phyloP scores from a whole-genome alignment of 768 basidiomycete species.

The Phlebiopsis gigantea region DNA sequence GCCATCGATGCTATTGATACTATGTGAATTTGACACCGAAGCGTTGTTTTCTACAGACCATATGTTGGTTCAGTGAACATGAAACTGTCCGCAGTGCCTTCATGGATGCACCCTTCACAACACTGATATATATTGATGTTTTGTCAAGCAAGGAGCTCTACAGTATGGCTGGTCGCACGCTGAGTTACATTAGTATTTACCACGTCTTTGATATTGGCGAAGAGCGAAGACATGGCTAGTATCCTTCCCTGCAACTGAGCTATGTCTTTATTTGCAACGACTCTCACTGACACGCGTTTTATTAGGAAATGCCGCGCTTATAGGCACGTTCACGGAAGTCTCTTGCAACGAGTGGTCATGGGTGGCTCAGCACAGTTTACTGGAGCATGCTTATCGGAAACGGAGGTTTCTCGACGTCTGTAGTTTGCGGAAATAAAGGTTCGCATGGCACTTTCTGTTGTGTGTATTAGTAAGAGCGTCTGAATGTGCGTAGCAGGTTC shows the following conservation, averaged over 20 bases:
- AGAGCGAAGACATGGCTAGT: background rate
- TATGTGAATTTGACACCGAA: background rate
- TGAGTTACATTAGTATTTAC: too few relatives aligned
- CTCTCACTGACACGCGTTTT: background rate
- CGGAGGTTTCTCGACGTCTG: too few relatives aligned
- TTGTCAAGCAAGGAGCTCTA: too few relatives aligned
- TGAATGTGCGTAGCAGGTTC: too few relatives aligned
- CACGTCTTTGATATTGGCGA: background rate
- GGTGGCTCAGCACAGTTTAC: too few relatives aligned
- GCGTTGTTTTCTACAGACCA: constrained; percentile 35
- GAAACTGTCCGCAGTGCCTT: constrained; percentile 44
- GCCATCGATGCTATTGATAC: too few relatives aligned
- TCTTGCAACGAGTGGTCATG: background rate
- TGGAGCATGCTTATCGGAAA: too few relatives aligned
- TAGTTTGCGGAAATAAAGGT: background rate
- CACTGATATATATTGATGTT: background rate
- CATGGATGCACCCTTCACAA: background rate
- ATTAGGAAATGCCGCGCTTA: background rate
- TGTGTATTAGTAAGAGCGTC: background rate
- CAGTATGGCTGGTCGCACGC: too few relatives aligned
- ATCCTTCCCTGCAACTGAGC: background rate
- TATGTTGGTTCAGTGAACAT: constrained; percentile 36
- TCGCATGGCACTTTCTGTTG: constrained; percentile 18
- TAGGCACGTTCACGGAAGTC: background rate
- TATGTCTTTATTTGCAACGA: background rate